These are phyloP conservation scores for Malassezia yamatoensis DNA, from an alignment of 1,284 basidiomycete genomes.

Conservation along the genomic window DNA sequence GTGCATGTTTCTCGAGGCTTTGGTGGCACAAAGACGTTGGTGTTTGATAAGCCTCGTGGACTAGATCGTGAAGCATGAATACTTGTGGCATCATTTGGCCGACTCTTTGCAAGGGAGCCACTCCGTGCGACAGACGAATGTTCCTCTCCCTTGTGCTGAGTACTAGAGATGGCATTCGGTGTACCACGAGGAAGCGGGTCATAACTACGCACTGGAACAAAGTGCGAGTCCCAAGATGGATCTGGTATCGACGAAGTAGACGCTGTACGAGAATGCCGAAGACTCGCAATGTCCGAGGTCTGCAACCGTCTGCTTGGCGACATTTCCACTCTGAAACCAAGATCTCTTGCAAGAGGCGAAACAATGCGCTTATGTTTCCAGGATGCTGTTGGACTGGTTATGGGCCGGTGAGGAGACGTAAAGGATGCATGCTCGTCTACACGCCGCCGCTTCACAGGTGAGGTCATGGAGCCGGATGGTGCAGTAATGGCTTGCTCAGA, in stretches of 20 bases:
- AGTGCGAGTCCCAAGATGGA: neutral
- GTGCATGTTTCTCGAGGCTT: neutral
- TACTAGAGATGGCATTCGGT: neutral
- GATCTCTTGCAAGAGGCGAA: slow-evolving; percentile 3
- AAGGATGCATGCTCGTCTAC: neutral
- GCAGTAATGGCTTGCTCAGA: neutral
- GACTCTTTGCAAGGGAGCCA: no score
- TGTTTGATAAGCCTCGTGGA: no score
- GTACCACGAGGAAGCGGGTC: slow-evolving; percentile 3
- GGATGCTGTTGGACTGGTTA: neutral
- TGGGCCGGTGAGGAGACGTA: neutral
- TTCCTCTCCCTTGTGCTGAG: no score
- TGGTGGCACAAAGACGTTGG: neutral
- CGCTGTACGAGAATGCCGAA: neutral
- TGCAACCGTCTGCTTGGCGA: neutral
- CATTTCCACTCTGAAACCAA: neutral
- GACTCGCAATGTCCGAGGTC: neutral
- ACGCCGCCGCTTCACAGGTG: slow-evolving; percentile 9
- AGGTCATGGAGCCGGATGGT: neutral
- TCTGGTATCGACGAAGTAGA: neutral
- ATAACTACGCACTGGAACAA: slow-evolving; percentile 9
- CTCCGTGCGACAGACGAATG: no score
- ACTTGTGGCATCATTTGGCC: no score
- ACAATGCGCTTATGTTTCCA: neutral
- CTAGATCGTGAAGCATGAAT: no score